Base-by-base conservation (phyloP, 805 yeast species). In the Ogataea pilisensis region DNA sequence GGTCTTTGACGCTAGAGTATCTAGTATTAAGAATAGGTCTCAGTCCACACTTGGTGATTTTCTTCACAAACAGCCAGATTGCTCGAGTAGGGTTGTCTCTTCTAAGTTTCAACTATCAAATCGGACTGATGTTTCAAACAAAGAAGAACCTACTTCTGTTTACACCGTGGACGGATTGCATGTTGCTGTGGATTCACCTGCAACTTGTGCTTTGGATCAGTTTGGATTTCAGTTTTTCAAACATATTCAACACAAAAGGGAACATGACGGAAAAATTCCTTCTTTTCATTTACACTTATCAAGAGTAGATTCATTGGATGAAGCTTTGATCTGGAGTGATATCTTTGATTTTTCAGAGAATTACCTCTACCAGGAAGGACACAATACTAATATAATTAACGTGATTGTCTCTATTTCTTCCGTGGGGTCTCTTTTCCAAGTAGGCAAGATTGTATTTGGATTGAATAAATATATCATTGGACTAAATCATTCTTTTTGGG, bases 321-420 rank as follows among this genome's bases (percentile, higher is more conserved):
- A 34, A 29, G 37, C 42, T 21, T 18, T 3, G 3, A 6, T 34
- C 8, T 39, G 42, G 42, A 21, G 19, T 11, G 18, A 29, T 14
- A 34, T 39, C 17, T 29, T 39, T 20, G 14, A 26, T 4, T 39
- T 21, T 35, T 28, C 42, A 5, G 42, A 39, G 19, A 17, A 14
- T 11, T 29, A 27, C 16, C 27, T 39, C 13, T 34, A 31, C 6
- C 9, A n/a, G n/a, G n/a, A 14, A 8, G 14, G 9, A 22, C 26
- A 34, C 18, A 14, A 21, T 16, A 28, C 29, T 13, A 19, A 24
- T 19, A 20, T 14, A 30, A 21, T 39, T n/a, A 14, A 22, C 11
- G 34, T 18, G 3, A 21, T 35, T 13, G 11, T 34, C 12, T 17
- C 20, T 21, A 34, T 30, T 28, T 33, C 30, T 8, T n/a, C 20